phyloP scores from a whole-genome alignment of 176 grass and related monocot genomes.

The Raddia guianensis region DNA sequence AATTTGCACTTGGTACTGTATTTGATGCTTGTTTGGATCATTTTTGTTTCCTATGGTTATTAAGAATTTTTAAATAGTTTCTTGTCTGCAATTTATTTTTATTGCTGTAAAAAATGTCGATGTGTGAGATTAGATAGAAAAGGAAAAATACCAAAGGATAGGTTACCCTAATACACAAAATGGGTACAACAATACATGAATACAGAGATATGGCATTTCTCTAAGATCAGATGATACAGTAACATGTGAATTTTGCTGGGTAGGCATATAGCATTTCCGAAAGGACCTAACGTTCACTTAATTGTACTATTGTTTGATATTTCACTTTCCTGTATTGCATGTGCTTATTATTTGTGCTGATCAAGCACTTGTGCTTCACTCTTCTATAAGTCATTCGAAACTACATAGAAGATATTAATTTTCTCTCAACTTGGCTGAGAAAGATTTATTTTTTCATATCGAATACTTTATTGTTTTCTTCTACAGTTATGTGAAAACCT shows the following conservation, averaged over 20 bases:
- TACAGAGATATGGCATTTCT: not conserved
- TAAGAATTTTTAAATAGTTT: slow-evolving; percentile 2
- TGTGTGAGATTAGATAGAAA: not conserved
- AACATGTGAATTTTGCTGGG: not conserved
- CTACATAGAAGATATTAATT: not conserved
- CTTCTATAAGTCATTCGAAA: not conserved
- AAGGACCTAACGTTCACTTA: too few relatives aligned
- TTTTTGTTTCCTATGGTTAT: not conserved
- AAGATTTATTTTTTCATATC: not conserved
- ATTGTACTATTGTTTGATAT: too few relatives aligned
- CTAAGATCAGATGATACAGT: not conserved
- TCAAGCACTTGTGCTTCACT: not conserved
- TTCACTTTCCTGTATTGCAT: not conserved
- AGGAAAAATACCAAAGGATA: not conserved
- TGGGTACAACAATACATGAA: not conserved
- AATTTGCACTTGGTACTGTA: not conserved
- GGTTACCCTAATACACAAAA: not conserved
- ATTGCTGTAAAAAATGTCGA: not conserved
- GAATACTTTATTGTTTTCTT: not conserved
- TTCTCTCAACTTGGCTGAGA: not conserved
- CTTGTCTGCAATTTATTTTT: not conserved
- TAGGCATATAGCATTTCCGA: too few relatives aligned
- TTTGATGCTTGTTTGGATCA: not conserved
- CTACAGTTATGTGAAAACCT: not conserved
- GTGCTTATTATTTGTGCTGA: not conserved